Conservation (phyloP, 2,329 filamentous ascomycete genomes). For the Talaromyces verruculosus region DNA sequence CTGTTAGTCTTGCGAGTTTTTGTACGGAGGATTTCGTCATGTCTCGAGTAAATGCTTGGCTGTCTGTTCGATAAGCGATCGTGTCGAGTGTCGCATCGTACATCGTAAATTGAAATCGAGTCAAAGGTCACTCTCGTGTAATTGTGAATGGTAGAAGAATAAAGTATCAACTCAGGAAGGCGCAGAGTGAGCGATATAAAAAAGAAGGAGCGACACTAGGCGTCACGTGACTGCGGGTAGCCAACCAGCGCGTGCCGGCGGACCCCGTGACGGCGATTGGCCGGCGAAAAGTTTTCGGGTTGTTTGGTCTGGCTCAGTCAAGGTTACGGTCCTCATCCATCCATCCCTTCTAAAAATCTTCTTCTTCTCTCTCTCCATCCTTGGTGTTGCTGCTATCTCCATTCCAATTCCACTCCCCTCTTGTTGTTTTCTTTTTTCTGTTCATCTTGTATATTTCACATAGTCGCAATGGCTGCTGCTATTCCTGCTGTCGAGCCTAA, state of each 20-base stretch:
- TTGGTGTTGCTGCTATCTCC: slow-evolving; percentile 2
- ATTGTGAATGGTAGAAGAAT: background rate
- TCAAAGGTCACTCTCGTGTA: too few species aligned
- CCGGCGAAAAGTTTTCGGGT: slow-evolving; percentile 22
- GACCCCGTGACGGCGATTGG: slow-evolving; percentile 19
- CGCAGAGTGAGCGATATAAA: background rate
- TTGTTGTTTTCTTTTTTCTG: slow-evolving; percentile 12
- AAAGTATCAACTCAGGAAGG: background rate
- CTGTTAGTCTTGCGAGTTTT: background rate
- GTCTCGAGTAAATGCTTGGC: background rate
- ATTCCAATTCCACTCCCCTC: slow-evolving; percentile 17
- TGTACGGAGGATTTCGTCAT: background rate
- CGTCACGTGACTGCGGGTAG: slow-evolving; percentile 1
- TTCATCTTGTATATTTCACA: slow-evolving; percentile 15
- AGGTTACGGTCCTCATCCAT: background rate
- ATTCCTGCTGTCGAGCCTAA: slow-evolving; percentile 41
- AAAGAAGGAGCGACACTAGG: background rate
- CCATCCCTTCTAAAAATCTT: slow-evolving; percentile 12
- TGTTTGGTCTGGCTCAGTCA: background rate
- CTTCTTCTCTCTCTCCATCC: background rate
- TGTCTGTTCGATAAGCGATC: background rate
- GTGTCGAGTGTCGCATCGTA: background rate
- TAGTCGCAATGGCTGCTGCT: slow-evolving; percentile 27
- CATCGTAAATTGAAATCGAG: too few species aligned
- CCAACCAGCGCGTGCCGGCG: slow-evolving; percentile 11